Percentiles rank a stretch among this genome's conserved stretches.
phyloP scores from a whole-genome alignment of 2,329 filamentous ascomycete genomes.

The Capronia epimyces region DNA sequence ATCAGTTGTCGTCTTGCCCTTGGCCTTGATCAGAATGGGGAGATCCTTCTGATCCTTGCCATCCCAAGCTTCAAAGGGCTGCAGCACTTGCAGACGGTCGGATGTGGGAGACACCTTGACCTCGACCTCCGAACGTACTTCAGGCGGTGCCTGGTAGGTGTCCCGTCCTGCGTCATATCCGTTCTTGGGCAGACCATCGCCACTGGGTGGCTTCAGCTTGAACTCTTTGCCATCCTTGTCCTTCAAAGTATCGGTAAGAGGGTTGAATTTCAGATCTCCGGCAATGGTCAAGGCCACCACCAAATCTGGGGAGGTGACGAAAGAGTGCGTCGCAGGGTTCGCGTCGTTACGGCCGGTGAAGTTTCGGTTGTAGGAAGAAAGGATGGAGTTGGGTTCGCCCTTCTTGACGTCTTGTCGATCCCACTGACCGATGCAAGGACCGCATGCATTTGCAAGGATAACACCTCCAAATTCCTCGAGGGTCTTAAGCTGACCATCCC shows the following conservation, averaged over 20 bases:
- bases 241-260: slow-evolving; percentile 83
- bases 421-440: slow-evolving; percentile 89
- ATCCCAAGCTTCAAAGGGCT: slow-evolving; percentile 82
- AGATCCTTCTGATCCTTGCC: slow-evolving; percentile 80
- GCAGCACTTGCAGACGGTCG: slow-evolving; percentile 88
- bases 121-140: slow-evolving; percentile 63
- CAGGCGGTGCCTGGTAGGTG: slow-evolving; percentile 92
- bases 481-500: slow-evolving; percentile 85
- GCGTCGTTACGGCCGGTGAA: slow-evolving; percentile 97
- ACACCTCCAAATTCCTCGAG: slow-evolving; percentile 95
- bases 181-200: slow-evolving; percentile 68
- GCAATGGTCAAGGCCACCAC: slow-evolving; percentile 82
- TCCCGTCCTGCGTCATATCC: slow-evolving; percentile 89
- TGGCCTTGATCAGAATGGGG: slow-evolving; percentile 90
- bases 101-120: slow-evolving; percentile 84
- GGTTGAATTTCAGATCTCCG: slow-evolving; percentile 87
- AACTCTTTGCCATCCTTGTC: slow-evolving; percentile 97
- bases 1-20: slow-evolving; percentile 95
- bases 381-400: slow-evolving; percentile 90
- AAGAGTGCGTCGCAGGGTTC: slow-evolving; percentile 90
- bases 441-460: slow-evolving; percentile 92
- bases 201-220: slow-evolving; percentile 72
- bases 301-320: slow-evolving; percentile 84
- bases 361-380: slow-evolving; percentile 99
- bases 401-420: slow-evolving; percentile 90